phyloP scores from a whole-genome alignment of 768 basidiomycete genomes.

The Mycena filopes region DNA sequence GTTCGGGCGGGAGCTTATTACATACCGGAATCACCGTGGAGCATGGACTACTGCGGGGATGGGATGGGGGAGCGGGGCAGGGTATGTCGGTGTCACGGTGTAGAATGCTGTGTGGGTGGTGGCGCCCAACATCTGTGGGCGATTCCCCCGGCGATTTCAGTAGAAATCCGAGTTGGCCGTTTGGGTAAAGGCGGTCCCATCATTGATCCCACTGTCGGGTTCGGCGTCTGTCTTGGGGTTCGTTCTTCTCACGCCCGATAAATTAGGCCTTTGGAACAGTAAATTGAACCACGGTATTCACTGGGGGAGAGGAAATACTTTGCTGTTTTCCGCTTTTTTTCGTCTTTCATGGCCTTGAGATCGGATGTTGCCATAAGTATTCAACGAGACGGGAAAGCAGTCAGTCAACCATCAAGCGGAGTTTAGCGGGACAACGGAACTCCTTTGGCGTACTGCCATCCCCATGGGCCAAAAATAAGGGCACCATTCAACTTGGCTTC shows the following conservation, averaged over 20 bases:
- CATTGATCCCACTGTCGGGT: constrained; percentile 12
- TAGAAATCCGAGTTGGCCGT: constrained; percentile 1
- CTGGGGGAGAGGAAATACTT: too few species aligned
- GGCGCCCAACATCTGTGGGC: constrained; percentile 3
- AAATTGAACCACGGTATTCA: too few species aligned
- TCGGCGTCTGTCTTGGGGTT: background rate
- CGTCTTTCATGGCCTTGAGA: too few species aligned
- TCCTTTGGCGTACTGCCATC: too few species aligned
- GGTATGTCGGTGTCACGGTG: background rate
- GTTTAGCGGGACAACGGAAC: too few species aligned
- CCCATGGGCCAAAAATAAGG: too few species aligned
- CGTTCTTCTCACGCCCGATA: constrained; percentile 17
- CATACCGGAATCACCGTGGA: constrained; percentile 2
- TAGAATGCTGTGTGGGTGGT: background rate
- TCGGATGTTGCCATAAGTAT: too few species aligned
- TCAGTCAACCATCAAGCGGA: too few species aligned
- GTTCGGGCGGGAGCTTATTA: background rate
- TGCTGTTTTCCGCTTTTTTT: too few species aligned
- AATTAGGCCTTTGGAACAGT: background rate
- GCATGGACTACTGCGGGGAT: background rate
- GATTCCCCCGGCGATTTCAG: background rate
- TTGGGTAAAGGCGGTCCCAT: constrained; percentile 8
- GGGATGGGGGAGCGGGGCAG: background rate
- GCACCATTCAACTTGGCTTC: too few species aligned
- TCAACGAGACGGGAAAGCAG: too few species aligned